Base-by-base conservation (phyloP, 2,329 filamentous ascomycete species). In the Incumbomyces delicatus region DNA sequence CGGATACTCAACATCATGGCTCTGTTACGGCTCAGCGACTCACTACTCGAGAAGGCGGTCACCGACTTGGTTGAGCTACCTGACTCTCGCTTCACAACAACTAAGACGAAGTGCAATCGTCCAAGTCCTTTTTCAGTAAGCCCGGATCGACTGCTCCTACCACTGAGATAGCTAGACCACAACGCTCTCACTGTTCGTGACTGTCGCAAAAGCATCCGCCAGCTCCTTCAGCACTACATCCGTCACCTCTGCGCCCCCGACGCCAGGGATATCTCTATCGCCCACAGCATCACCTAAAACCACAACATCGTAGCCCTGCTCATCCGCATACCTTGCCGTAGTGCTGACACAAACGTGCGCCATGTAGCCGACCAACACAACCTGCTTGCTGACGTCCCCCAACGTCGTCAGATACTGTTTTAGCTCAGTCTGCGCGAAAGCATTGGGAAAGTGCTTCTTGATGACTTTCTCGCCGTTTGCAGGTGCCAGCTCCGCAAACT, bases 301-400 rank as follows among this genome's bases (percentile, higher is more conserved):
- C 1, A 83, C 46, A 18, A 83, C 74, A 57, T 85, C 79, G 57
- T 78, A 83, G 0, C 79, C 81, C 30, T 70, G 66, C 60, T 85
- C 74, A 3, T 65, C 68, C 1, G 69, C 82, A 41, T 79, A 73
- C 37, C 81, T 67, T 0, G 80, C 77, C 0, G 81, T 85, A 0
- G 78, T 76, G 1, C 78, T 66, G 50, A 83, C 63, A 70, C 79
- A 75, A 1, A 85, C 75, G 60, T 85, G 81, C 1, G 81, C 79
- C 75, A 54, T 75, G 30, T 36, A 41, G 8, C 44, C 44, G 54
- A 61, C 62, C 41, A 74, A 61, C 5, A 85, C 80, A 27, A 84
- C 58, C 69, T 83, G 84, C 55, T 74, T 76, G 42, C 64, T 66
- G 0, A 69, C 73, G 34, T 56, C 55, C 14, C 47, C 47, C 29